Percentiles rank a stretch among this genome's conserved stretches.
These are phyloP conservation scores for Xerocomellus amylosporus DNA, from an alignment of 768 basidiomycete species.

Conservation along the genomic window DNA sequence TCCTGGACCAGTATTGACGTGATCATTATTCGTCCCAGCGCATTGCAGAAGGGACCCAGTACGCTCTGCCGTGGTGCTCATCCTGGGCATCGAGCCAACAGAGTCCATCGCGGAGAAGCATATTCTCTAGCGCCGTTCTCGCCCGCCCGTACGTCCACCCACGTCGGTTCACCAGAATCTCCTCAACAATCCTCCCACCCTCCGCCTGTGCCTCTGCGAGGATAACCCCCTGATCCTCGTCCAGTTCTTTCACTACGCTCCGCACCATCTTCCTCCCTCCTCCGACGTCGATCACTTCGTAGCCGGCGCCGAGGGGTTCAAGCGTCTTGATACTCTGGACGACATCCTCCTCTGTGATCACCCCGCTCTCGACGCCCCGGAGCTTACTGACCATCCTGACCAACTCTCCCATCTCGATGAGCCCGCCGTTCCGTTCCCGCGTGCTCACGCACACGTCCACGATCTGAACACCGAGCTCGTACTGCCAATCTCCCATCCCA, in stretches of 20 bases:
- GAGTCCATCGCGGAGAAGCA: slow-evolving; percentile 85
- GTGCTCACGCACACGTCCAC: slow-evolving; percentile 90
- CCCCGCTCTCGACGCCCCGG: slow-evolving; percentile 63
- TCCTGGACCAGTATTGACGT: too few relatives aligned
- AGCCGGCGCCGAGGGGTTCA: slow-evolving; percentile 87
- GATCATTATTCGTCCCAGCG: slow-evolving; percentile 63
- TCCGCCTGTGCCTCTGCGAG: slow-evolving; percentile 68
- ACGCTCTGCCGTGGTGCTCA: slow-evolving; percentile 57
- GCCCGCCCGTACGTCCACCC: slow-evolving; percentile 83
- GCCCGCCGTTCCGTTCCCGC: slow-evolving; percentile 84
- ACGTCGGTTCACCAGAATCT: slow-evolving; percentile 52
- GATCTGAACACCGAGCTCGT: slow-evolving; percentile 93
- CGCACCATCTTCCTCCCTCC: slow-evolving; percentile 74
- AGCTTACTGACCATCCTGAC: slow-evolving; percentile 74
- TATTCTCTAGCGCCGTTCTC: slow-evolving; percentile 77
- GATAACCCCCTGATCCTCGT: slow-evolving; percentile 83
- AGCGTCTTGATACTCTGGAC: slow-evolving; percentile 81
- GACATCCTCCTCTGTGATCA: slow-evolving; percentile 84
- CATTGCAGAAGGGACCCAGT: slow-evolving; percentile 90
- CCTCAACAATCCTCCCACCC: slow-evolving; percentile 69
- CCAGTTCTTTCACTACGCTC: slow-evolving; percentile 86
- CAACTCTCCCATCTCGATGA: slow-evolving; percentile 87
- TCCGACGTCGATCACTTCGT: slow-evolving; percentile 76
- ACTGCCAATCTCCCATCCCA: slow-evolving; percentile 90
- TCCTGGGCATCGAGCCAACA: slow-evolving; percentile 97